Percentiles rank a stretch among this genome's conserved stretches.
phyloP scores from a whole-genome alignment of 768 basidiomycete genomes.

The Boletus fagicola region DNA sequence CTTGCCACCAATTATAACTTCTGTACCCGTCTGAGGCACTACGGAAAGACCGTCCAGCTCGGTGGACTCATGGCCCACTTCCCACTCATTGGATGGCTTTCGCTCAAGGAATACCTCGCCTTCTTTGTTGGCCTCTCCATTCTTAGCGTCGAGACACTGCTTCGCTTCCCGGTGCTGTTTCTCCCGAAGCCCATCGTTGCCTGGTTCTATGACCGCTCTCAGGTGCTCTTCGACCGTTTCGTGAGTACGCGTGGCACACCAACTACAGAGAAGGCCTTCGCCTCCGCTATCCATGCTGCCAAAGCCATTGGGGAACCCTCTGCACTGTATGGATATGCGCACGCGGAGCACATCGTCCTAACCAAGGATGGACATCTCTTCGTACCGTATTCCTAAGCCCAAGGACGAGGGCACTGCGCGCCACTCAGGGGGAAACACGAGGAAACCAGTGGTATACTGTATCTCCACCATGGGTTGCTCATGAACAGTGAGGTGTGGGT shows the following conservation, averaged over 20 bases:
- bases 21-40: not conserved
- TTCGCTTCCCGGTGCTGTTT: conserved; percentile 55
- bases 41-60: not conserved
- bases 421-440: conserved; percentile 52
- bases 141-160: conserved; percentile 52
- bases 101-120: conserved; percentile 59
- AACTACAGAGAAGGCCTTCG: conserved; percentile 25
- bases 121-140: conserved; percentile 56
- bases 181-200: conserved; percentile 61
- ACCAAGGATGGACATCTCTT: conserved; percentile 82
- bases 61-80: conserved; percentile 34
- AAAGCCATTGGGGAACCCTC: conserved; percentile 62
- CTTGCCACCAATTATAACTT: not conserved
- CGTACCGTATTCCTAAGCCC: conserved; percentile 70
- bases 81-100: conserved; percentile 62
- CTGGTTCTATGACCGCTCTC: conserved; percentile 75
- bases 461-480: conserved; percentile 81
- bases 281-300: conserved; percentile 44
- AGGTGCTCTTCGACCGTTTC: conserved; percentile 59
- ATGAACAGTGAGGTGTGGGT: conserved; percentile 90
- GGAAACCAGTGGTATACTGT: conserved; percentile 83
- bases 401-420: conserved; percentile 39
- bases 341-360: conserved; percentile 80
- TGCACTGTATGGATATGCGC: conserved; percentile 62
- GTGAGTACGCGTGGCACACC: conserved; percentile 21